Conservation (phyloP, 805 yeast species). For the Candida suzukii region DNA sequence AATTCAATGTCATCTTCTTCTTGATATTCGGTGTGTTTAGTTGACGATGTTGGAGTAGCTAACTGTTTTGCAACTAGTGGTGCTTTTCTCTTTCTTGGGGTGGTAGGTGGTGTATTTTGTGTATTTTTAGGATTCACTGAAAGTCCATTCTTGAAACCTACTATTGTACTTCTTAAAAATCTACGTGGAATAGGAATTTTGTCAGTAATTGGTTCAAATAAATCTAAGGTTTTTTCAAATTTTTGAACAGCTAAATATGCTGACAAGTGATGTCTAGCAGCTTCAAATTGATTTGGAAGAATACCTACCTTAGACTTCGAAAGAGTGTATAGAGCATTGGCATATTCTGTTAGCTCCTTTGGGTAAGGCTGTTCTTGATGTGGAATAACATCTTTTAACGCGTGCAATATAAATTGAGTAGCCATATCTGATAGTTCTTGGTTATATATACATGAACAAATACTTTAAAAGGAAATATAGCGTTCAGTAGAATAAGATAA, state of each 20-base stretch:
- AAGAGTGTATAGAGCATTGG: constrained; percentile 43
- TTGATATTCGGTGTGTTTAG: constrained; percentile 12
- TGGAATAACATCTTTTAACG: constrained; percentile 45
- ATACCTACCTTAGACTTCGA: constrained; percentile 37
- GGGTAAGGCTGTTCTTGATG: constrained; percentile 39
- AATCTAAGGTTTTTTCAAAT: constrained; percentile 32
- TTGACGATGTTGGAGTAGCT: neutral
- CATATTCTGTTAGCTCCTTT: constrained; percentile 28
- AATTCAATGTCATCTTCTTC: neutral
- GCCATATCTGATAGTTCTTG: too few relatives aligned
- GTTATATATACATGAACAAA: too few relatives aligned
- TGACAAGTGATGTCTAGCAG: constrained; percentile 62
- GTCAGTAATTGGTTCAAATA: constrained; percentile 42
- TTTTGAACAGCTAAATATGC: constrained; percentile 54
- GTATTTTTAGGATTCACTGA: constrained; percentile 18
- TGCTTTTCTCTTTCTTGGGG: constrained; percentile 22
- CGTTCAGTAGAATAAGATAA: too few relatives aligned
- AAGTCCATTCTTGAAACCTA: constrained; percentile 37
- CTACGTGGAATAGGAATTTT: constrained; percentile 53
- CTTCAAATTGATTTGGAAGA: constrained; percentile 47
- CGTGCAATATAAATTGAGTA: constrained; percentile 25
- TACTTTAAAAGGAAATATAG: too few relatives aligned
- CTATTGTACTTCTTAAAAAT: constrained; percentile 33
- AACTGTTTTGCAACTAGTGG: neutral
- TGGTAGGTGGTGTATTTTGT: constrained; percentile 7